Evolutionary conservation across 2,329 filamentous ascomycete species (phyloP).

Genomic region (Gliomastix tumulicola): DNA sequence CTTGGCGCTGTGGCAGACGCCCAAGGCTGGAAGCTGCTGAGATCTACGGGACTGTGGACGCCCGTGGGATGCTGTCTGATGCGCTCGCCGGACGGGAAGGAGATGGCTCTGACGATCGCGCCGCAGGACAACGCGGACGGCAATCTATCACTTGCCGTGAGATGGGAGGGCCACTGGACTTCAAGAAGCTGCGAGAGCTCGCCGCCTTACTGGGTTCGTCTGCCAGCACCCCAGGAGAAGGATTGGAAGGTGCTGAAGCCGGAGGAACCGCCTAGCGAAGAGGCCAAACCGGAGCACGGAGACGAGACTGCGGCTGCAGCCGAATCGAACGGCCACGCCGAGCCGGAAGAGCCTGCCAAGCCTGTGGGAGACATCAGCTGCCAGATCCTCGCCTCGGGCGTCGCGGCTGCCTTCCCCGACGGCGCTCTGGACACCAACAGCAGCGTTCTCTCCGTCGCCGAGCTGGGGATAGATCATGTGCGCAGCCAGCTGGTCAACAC

Average conservation of each 20-base stretch:
- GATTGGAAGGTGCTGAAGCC: neutral
- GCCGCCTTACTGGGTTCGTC: slow-evolving; percentile 52
- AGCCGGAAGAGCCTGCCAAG: no score
- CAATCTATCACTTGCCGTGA: slow-evolving; percentile 47
- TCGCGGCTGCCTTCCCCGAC: slow-evolving; percentile 34
- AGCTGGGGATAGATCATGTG: slow-evolving; percentile 40
- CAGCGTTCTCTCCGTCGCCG: slow-evolving; percentile 16
- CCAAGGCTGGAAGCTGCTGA: slow-evolving; percentile 50
- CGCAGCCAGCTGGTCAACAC: slow-evolving; percentile 22
- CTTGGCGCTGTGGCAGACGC: slow-evolving; percentile 54
- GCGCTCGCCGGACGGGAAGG: slow-evolving; percentile 39
- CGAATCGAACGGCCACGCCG: slow-evolving; percentile 1
- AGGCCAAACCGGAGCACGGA: no score
- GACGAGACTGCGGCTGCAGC: neutral
- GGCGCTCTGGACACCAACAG: neutral
- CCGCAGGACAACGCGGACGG: slow-evolving; percentile 55
- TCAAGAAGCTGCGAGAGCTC: slow-evolving; percentile 42
- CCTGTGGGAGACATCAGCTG: slow-evolving; percentile 41
- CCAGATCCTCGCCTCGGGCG: slow-evolving; percentile 39
- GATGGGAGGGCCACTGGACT: slow-evolving; percentile 50
- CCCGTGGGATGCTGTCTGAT: slow-evolving; percentile 51
- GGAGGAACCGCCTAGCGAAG: neutral
- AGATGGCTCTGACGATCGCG: slow-evolving; percentile 44
- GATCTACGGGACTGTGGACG: slow-evolving; percentile 53
- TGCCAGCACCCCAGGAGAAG: slow-evolving; percentile 25